phyloP scores from a whole-genome alignment of 345 rosid genomes.

The Acer campestre region DNA sequence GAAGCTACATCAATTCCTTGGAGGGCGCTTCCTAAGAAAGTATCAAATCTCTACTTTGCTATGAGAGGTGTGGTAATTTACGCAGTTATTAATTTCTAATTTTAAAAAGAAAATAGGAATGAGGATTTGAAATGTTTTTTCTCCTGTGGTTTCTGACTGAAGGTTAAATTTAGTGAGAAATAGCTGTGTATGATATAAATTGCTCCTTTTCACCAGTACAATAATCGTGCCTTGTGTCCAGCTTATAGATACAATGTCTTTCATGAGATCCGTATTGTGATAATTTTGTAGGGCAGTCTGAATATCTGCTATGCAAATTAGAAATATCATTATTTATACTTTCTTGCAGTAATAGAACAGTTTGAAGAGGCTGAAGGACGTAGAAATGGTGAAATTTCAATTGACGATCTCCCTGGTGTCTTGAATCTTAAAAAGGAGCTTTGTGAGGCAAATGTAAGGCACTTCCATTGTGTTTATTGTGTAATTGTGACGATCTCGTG shows the following conservation, averaged over 20 bases:
- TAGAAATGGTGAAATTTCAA: slow-evolving; percentile 40
- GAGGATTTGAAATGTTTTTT: background rate
- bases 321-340: background rate
- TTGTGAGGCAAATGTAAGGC: slow-evolving; percentile 68
- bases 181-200: background rate
- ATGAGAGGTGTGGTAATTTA: slow-evolving; percentile 65
- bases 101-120: background rate
- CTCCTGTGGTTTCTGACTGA: background rate
- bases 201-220: background rate
- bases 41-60: slow-evolving; percentile 79
- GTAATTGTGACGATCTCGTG: background rate
- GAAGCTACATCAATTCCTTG: slow-evolving; percentile 85
- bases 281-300: background rate
- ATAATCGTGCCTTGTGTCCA: background rate
- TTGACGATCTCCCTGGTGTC: slow-evolving; percentile 62
- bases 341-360: slow-evolving; percentile 64
- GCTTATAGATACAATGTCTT: background rate
- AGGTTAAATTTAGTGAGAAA: background rate
- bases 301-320: background rate
- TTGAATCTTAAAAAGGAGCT: slow-evolving; percentile 64
- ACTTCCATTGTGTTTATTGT: background rate
- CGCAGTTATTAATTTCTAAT: background rate
- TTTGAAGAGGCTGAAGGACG: slow-evolving; percentile 72
- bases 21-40: slow-evolving; percentile 66
- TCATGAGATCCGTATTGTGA: background rate